Conservation (phyloP, 1,139 yeast species). For the Pichia sp. region DNA sequence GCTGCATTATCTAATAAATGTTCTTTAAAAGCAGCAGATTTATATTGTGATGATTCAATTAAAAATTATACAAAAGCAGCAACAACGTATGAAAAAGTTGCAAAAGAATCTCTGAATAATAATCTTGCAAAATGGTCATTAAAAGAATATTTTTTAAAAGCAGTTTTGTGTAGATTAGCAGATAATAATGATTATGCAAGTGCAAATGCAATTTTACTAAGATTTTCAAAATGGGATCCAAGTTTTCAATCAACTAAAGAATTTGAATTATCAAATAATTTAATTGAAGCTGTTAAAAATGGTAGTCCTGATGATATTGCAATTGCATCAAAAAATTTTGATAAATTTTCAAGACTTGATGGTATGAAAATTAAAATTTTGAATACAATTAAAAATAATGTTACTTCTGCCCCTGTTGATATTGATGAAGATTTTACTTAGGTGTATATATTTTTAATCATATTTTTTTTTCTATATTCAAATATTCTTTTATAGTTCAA, state of each 20-base stretch:
- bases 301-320: conserved; percentile 79
- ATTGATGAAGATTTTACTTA: conserved; percentile 36
- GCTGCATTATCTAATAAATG: conserved; percentile 87
- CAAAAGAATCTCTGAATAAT: conserved; percentile 69
- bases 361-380: conserved; percentile 87
- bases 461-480: no score
- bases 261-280: conserved; percentile 54
- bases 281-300: conserved; percentile 66
- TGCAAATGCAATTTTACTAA: conserved; percentile 65
- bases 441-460: no score
- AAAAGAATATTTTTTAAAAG: conserved; percentile 85
- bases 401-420: conserved; percentile 27
- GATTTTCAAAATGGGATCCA: conserved; percentile 67
- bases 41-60: conserved; percentile 55
- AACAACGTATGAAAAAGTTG: conserved; percentile 68
- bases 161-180: conserved; percentile 76
- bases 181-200: conserved; percentile 80
- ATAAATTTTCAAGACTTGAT: conserved; percentile 84
- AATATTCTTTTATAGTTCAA: conserved; percentile 14
- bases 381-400: conserved; percentile 74
- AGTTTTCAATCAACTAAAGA: conserved; percentile 77
- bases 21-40: conserved; percentile 82
- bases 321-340: conserved; percentile 72
- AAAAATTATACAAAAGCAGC: conserved; percentile 72
- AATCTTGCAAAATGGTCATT: conserved; percentile 82